phyloP scores from a whole-genome alignment of 306 rosid species.

The Cucumis cinereus region DNA sequence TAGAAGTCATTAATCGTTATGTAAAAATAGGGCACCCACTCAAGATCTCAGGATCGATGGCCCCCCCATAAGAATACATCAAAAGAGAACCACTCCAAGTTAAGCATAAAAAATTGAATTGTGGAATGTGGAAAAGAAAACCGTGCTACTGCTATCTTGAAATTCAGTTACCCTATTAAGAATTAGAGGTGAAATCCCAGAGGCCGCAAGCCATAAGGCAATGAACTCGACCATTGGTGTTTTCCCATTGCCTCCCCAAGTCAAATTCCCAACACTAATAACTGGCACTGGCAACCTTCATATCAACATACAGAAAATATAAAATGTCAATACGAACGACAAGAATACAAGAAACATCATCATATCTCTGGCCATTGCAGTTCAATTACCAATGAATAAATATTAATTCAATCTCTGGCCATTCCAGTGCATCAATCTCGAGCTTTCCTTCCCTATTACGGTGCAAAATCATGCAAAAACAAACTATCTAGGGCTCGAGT shows the following conservation, averaged over 20 bases:
- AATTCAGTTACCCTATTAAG: slow-evolving; percentile 55
- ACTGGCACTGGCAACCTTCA: slow-evolving; percentile 56
- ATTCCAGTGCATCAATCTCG: not conserved
- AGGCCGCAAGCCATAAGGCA: slow-evolving; percentile 41
- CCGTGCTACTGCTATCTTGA: not conserved
- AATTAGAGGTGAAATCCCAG: slow-evolving; percentile 57
- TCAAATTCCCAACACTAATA: slow-evolving; percentile 82
- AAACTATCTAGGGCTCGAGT: not conserved
- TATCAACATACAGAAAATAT: slow-evolving; percentile 1
- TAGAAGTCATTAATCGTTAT: not conserved
- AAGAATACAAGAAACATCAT: not conserved
- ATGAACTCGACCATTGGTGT: slow-evolving; percentile 91
- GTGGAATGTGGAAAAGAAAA: not conserved
- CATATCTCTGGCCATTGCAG: not conserved
- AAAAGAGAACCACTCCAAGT: not conserved
- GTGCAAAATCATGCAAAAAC: not conserved
- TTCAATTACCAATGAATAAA: not conserved
- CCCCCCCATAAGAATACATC: not conserved
- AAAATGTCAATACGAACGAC: not conserved
- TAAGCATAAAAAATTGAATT: not conserved
- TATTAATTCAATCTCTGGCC: not conserved
- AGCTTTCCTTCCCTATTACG: not conserved
- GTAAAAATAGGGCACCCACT: not conserved
- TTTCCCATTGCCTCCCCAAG: slow-evolving; percentile 97
- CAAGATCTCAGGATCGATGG: not conserved